Percentiles rank a stretch among this genome's conserved stretches.
These are phyloP conservation scores for Lasiosphaeria miniovina DNA, from an alignment of 495 filamentous ascomycete species.

Conservation along the genomic window DNA sequence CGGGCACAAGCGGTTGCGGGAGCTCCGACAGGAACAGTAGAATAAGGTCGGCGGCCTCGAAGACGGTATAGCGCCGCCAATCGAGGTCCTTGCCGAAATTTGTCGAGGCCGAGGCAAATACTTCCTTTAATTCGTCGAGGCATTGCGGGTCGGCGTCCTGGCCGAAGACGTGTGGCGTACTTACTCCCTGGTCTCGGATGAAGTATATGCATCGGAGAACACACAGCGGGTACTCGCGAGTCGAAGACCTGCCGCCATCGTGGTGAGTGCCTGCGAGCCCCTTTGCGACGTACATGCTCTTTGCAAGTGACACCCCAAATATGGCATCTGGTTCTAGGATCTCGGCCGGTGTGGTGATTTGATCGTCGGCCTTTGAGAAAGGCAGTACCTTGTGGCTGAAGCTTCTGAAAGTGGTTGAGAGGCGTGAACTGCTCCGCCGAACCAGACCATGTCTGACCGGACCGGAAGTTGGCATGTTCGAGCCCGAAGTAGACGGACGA, in stretches of 20 bases:
- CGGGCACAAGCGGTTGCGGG: constrained; percentile 35
- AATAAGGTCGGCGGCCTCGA: constrained; percentile 42
- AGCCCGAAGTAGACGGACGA: constrained; percentile 10
- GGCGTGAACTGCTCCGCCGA: constrained; percentile 30
- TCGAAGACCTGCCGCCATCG: constrained; percentile 33
- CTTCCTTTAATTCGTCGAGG: constrained; percentile 32
- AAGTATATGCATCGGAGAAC: constrained; percentile 44
- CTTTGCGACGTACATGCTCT: constrained; percentile 40
- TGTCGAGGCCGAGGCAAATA: constrained; percentile 32
- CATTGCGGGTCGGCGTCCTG: constrained; percentile 32
- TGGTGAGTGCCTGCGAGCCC: constrained; percentile 39
- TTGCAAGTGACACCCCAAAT: constrained; percentile 37
- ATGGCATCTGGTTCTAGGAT: constrained; percentile 21
- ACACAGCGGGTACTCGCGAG: constrained; percentile 40
- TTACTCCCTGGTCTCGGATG: constrained; percentile 35
- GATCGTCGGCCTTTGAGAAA: not conserved
- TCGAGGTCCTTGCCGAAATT: constrained; percentile 40
- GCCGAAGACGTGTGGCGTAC: constrained; percentile 38
- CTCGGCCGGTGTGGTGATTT: not conserved
- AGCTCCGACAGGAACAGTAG: constrained; percentile 41
- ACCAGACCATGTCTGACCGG: constrained; percentile 22
- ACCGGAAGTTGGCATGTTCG: constrained; percentile 2
- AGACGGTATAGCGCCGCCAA: constrained; percentile 36
- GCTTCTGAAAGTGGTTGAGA: constrained; percentile 30
- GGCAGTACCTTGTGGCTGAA: not conserved